Base-by-base conservation (phyloP, 1,284 basidiomycete genomes). In the Trichosporon coremiiforme region DNA sequence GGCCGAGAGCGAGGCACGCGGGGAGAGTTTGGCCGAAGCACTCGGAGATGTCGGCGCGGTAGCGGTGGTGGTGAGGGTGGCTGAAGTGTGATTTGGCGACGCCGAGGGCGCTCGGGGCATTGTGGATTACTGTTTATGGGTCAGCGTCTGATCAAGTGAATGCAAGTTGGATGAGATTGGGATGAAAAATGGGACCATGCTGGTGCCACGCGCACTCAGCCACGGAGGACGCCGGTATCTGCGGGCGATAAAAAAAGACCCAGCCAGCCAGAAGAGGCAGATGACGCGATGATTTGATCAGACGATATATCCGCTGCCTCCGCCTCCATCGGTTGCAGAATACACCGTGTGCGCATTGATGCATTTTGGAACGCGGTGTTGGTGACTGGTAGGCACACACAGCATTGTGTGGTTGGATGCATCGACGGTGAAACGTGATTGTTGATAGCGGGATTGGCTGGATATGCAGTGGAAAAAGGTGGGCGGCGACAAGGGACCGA, bases 61-160 rank as follows among this genome's bases (percentile, higher is more conserved):
- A 13, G 66, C 33, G 63, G 55, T 41, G 66, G 38, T n/a, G 22
- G 63, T 65, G 29, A 47, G 68, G 63, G 65, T 67, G 38, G 64
- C 57, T 17, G 57, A 62, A n/a, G 57, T 62, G 33, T 62, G 57
- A 62, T 62, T 62, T 62, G 70, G 65, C 20, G 68, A 68, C 15
- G 68, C 68, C 66, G 67, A 53, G n/a, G 64, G 68, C 36, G 65
- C 66, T 66, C 66, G 65, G 64, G 67, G 69, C 70, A 73, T 73
- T 17, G 66, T 50, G 69, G 15, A 66, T 69, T 50, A 17, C 20
- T 55, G 29, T 13, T 47, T 41, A 20, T 47, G 36, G 38, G 64
- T 65, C n/a, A 47, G 41, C 45, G 15, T 31, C 15, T 45, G 62
- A 29, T 64, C 33, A 20, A 36, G 38, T 38, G 66, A 8, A 60